These are phyloP conservation scores for Mallotus japonicus DNA, from an alignment of 441 rosid species.

Conservation along the genomic window DNA sequence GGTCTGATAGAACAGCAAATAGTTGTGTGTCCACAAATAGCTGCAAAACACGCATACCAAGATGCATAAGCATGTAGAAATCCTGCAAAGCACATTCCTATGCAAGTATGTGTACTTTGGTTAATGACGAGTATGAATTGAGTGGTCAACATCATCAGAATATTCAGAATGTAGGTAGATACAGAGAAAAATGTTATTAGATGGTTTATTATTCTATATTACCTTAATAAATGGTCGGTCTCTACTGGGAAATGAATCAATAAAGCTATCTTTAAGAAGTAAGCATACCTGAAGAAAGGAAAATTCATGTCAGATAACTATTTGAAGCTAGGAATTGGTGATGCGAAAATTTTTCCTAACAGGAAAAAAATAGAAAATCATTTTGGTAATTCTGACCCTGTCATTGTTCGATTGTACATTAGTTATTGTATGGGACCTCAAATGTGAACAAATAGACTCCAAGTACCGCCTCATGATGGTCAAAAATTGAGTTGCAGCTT, in stretches of 20 bases:
- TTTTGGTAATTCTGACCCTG: constrained; percentile 56
- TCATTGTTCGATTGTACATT: constrained; percentile 89
- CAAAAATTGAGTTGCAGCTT: constrained; percentile 69
- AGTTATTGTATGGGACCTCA: constrained; percentile 87
- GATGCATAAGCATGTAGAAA: constrained; percentile 5
- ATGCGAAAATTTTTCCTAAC: background rate
- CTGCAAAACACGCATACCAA: constrained; percentile 43
- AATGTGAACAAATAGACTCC: constrained; percentile 84
- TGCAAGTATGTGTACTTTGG: background rate
- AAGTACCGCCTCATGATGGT: constrained; percentile 63
- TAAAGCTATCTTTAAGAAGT: constrained; percentile 90
- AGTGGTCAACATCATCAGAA: background rate
- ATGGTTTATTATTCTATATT: constrained; percentile 8
- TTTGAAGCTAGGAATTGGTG: background rate
- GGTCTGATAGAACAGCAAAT: constrained; percentile 77
- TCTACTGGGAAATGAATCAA: constrained; percentile 78
- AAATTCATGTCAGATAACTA: constrained; percentile 16
- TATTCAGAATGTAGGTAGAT: background rate
- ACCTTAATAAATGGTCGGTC: constrained; percentile 89
- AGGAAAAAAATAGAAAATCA: background rate
- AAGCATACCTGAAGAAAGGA: constrained; percentile 68
- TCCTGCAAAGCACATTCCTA: background rate
- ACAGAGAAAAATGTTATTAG: background rate
- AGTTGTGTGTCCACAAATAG: constrained; percentile 86
- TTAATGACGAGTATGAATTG: background rate